Percentiles rank a stretch among this genome's conserved stretches.
Evolutionary conservation across 441 rosid species (phyloP).

Genomic region (Gossypium gossypioides): DNA sequence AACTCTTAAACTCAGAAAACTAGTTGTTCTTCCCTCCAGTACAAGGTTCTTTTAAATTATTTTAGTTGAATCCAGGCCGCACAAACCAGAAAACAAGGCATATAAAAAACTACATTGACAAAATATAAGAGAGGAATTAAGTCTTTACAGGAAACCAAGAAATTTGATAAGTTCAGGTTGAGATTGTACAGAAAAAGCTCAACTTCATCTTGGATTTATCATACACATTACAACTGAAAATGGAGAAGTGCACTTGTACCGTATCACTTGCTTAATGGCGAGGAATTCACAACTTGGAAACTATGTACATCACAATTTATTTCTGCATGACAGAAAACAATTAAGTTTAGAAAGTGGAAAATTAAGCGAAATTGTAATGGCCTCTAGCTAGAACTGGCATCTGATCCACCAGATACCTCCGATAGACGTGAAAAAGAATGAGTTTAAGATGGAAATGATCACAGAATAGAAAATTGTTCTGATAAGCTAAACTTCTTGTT

Average conservation of each 20-base stretch:
- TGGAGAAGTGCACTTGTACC: neutral
- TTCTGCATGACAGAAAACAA: constrained; percentile 8
- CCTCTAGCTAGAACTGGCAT: neutral
- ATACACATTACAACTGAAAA: neutral
- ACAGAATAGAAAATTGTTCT: neutral
- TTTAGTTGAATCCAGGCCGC: neutral
- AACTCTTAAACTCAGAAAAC: neutral
- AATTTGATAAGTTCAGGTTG: neutral
- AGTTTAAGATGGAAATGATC: neutral
- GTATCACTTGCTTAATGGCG: neutral
- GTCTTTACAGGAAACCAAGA: neutral
- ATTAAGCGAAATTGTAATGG: neutral
- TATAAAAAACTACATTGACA: neutral
- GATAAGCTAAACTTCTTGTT: neutral
- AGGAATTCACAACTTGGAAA: neutral
- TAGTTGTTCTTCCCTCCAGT: neutral
- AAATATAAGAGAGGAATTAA: neutral
- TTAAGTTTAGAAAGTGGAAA: neutral
- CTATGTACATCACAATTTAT: neutral
- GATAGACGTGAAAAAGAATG: neutral
- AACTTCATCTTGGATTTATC: constrained; percentile 5
- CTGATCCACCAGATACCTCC: neutral
- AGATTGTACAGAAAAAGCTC: neutral
- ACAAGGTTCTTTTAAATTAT: neutral
- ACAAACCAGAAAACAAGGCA: neutral